phyloP scores from a whole-genome alignment of 139 green algal species.

The Chlamydomonas asymmetrica region DNA sequence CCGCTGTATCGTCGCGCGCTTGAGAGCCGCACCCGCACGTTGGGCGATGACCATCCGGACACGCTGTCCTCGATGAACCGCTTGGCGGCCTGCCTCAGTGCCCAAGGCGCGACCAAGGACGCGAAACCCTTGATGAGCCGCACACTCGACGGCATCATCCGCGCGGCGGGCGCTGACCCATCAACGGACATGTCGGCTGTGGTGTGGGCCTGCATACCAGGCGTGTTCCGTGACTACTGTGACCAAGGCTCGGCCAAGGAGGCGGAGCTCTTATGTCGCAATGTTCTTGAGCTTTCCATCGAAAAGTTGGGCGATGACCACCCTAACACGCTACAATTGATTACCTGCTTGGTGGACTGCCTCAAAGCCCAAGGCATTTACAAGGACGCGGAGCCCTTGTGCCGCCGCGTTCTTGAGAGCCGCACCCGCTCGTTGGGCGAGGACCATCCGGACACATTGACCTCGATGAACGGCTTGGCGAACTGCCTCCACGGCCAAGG shows the following conservation, averaged over 20 bases:
- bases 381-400: not conserved
- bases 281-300: not conserved
- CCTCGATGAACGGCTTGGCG: not conserved
- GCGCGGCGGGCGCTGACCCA: slow-evolving; percentile 12
- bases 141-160: not conserved
- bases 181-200: too few species aligned
- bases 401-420: not conserved
- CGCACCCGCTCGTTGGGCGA: slow-evolving; percentile 8
- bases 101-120: not conserved
- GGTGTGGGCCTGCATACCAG: too few species aligned
- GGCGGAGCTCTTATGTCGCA: too few species aligned
- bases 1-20: not conserved
- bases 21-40: not conserved
- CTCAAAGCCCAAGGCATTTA: not conserved
- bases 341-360: not conserved
- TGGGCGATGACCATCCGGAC: slow-evolving; percentile 17
- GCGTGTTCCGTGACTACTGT: too few species aligned
- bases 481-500: not conserved
- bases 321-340: slow-evolving; percentile 11
- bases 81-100: slow-evolving; percentile 10
- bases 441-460: not conserved
- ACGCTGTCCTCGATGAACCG: slow-evolving; percentile 12
- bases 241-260: too few species aligned
- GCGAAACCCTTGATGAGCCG: slow-evolving; percentile 10
- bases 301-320: slow-evolving; percentile 9